A percentile compares a stretch with the other conserved stretches of the same genome.
Conservation (phyloP, 768 basidiomycete species). For the Fomitopsis pulvina region DNA sequence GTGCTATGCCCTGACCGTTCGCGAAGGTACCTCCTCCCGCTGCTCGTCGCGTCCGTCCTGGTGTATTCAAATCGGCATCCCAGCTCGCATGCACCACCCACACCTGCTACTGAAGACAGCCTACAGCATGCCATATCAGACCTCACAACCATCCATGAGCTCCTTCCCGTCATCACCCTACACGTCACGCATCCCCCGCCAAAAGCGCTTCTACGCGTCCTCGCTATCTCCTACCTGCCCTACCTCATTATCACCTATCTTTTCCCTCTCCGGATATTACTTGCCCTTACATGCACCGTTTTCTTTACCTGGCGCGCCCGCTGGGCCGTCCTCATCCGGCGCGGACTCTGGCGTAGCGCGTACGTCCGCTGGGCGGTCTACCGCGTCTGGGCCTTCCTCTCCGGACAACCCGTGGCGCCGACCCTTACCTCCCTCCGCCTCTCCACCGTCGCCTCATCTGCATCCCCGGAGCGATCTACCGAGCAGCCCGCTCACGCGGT, state of each 20-base stretch:
- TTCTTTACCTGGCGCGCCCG: conserved; percentile 60
- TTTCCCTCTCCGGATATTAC: conserved; percentile 53
- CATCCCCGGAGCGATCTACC: background rate
- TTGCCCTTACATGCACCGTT: conserved; percentile 54
- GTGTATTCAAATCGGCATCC: conserved; percentile 24
- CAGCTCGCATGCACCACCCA: conserved; percentile 13
- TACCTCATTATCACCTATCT: conserved; percentile 61
- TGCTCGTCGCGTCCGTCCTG: conserved; percentile 36
- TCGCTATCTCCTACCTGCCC: conserved; percentile 51
- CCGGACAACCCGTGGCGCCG: conserved; percentile 46
- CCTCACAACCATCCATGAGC: conserved; percentile 55
- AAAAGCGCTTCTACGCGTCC: conserved; percentile 44
- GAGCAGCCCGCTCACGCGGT: conserved; percentile 22
- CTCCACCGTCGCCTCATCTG: background rate
- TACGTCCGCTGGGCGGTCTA: conserved; percentile 62
- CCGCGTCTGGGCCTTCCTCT: conserved; percentile 41
- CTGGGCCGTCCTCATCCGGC: conserved; percentile 51
- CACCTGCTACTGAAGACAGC: conserved; percentile 46
- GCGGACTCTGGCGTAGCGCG: conserved; percentile 55
- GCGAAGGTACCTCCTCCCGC: conserved; percentile 53
- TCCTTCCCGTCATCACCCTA: conserved; percentile 39
- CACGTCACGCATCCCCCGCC: conserved; percentile 24
- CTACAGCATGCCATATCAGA: conserved; percentile 55
- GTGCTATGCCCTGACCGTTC: background rate
- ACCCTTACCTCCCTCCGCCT: conserved; percentile 19